Base-by-base conservation (phyloP, 441 rosid species). In the Gossypium gossypioides region DNA sequence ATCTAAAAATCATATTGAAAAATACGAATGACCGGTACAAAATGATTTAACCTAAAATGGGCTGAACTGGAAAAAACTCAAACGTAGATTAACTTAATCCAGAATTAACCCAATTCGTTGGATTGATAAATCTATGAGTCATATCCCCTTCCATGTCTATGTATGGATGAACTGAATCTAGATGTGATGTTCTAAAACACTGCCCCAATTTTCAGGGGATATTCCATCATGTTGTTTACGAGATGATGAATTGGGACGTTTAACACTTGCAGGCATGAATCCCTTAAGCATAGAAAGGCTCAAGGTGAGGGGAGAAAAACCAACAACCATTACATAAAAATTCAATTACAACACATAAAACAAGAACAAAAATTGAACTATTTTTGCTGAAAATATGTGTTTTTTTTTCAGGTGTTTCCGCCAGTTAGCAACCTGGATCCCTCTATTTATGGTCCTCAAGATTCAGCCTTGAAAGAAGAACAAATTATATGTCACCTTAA, bases 391-490 rank as follows among this genome's bases (percentile, higher is more conserved):
- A 7, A 15, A 6, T 44, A 0, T 13, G 7, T 37, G 18, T 50
- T 6, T 15, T 60, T 2, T 6, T 13, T 51, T 19, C 54, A 79
- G 79, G 77, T 61, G 55, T 79, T 75, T 34, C 82, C 82, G 34
- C 51, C 56, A 0, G 52, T 5, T 44, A 79, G 82, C 74, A 79
- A 68, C 54, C 58, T 79, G 40, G 77, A 79, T 68, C 72, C 82
- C 0, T 37, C 60, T n/a, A 72, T 32, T 15, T 77, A 75, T 42
- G 71, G 67, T 21, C 50, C 79, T 16, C 76, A 55, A 8, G 56
- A 74, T 27, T 65, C 76, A 10, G 76, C 70, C 8, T 50, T 74
- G 16, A 75, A 16, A 68, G 74, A 61, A 56, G 76, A 72, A 44
- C 69, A 68, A 50, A 68, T 72, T 15, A 8, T 21, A 12, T 3